Conservation (phyloP, 352 stramenopile species). For the Phytopythium boreale region DNA sequence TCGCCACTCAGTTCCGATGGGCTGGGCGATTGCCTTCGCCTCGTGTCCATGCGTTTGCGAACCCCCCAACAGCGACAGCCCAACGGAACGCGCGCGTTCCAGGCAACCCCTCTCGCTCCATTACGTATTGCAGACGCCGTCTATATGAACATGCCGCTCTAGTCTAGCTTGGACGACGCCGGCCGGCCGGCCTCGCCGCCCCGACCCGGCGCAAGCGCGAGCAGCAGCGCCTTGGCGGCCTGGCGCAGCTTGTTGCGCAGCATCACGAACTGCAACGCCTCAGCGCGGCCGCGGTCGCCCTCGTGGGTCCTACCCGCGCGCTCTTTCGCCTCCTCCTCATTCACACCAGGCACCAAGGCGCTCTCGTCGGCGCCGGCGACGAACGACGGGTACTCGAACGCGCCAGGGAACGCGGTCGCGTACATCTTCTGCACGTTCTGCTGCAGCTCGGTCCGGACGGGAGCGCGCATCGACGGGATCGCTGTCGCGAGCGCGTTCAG, state of each 20-base stretch:
- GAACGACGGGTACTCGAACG: slow-evolving; percentile 34
- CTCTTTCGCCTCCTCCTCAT: neutral
- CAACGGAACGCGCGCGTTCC: no score
- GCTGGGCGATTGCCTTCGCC: no score
- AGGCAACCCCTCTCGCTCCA: no score
- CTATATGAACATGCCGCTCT: neutral
- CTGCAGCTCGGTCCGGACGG: slow-evolving; percentile 25
- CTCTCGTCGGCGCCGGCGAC: slow-evolving; percentile 1
- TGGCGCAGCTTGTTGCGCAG: slow-evolving; percentile 40
- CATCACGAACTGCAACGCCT: slow-evolving; percentile 30
- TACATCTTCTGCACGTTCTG: slow-evolving; percentile 32
- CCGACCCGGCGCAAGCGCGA: slow-evolving; percentile 13
- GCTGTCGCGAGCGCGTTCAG: slow-evolving; percentile 32
- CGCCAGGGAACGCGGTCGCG: slow-evolving; percentile 12
- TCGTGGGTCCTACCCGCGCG: slow-evolving; percentile 20
- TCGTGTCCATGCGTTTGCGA: no score
- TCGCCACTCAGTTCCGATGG: no score
- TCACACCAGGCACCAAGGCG: slow-evolving; percentile 9
- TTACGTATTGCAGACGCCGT: no score
- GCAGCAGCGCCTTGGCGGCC: slow-evolving; percentile 30
- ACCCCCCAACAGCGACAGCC: no score
- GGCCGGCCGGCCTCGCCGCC: slow-evolving; percentile 5
- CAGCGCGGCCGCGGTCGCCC: slow-evolving; percentile 26
- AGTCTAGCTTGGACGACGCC: slow-evolving; percentile 31
- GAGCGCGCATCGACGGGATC: slow-evolving; percentile 11